Percentiles rank a stretch among this genome's conserved stretches.
These are phyloP conservation scores for Magnolia changhungtana DNA, from an alignment of 164 flowering plant genomes.

Conservation along the genomic window DNA sequence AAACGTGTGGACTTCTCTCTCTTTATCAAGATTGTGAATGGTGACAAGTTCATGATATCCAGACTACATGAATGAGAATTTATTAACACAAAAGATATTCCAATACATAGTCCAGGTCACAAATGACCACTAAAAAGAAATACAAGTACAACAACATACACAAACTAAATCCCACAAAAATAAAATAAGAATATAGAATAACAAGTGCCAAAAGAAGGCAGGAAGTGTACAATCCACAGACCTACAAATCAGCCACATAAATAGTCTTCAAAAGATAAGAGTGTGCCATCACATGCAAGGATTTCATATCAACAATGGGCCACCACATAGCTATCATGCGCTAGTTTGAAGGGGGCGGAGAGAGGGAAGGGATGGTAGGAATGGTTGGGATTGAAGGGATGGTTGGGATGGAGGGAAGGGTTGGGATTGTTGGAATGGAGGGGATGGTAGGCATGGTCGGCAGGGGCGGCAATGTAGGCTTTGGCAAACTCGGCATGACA, in stretches of 20 bases:
- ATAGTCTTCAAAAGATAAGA: neutral
- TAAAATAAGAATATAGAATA: neutral
- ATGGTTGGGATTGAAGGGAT: conserved; percentile 3
- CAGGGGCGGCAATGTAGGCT: neutral
- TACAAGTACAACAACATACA: too few species aligned
- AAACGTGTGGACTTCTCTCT: too few species aligned
- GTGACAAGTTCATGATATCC: too few species aligned
- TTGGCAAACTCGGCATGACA: neutral
- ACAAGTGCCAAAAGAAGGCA: neutral
- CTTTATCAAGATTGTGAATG: too few species aligned
- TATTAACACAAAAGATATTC: too few species aligned
- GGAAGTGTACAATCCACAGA: neutral
- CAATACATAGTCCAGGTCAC: too few species aligned
- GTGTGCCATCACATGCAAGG: neutral
- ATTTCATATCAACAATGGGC: neutral
- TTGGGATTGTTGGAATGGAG: neutral
- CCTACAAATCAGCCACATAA: neutral
- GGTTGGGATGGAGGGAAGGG: neutral
- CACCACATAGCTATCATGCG: too few species aligned
- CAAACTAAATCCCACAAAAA: neutral
- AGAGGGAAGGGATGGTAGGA: neutral
- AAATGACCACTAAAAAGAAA: too few species aligned
- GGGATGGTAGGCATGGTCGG: neutral
- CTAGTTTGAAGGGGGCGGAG: neutral
- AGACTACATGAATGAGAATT: neutral